These are phyloP conservation scores for Hanseniaspora sp. DNA, from an alignment of 1,139 yeast genomes.

Conservation along the genomic window DNA sequence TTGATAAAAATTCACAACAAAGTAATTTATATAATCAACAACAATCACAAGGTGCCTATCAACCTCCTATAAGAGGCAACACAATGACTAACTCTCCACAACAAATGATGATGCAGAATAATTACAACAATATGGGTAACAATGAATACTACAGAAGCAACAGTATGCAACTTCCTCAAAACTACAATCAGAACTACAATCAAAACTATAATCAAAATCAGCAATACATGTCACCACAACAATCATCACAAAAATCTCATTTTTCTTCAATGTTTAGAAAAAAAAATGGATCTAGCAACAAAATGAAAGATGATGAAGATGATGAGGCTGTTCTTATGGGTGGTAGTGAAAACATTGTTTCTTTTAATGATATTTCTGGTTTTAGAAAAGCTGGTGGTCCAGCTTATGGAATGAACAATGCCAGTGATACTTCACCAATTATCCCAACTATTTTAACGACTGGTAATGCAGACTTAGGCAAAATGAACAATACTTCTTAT, in stretches of 20 bases:
- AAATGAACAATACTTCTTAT: constrained; percentile 45
- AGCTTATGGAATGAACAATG: constrained; percentile 39
- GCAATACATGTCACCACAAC: too few relatives aligned
- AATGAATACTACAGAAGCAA: constrained; percentile 9
- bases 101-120: background rate
- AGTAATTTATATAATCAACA: background rate
- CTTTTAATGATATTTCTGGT: constrained; percentile 54
- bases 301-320: constrained; percentile 29
- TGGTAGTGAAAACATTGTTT: constrained; percentile 38
- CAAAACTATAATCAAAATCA: constrained; percentile 15
- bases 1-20: background rate
- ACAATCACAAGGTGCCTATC: background rate
- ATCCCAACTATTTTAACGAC: constrained; percentile 49
- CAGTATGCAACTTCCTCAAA: constrained; percentile 4
- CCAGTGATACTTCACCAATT: constrained; percentile 54
- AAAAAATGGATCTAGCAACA: constrained; percentile 25
- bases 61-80: constrained; percentile 5
- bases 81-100: background rate
- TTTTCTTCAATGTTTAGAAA: constrained; percentile 37
- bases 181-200: background rate
- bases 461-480: constrained; percentile 21
- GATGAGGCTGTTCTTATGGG: constrained; percentile 35
- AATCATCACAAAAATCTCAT: constrained; percentile 2
- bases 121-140: background rate
- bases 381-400: constrained; percentile 51